Evolutionary conservation across 768 basidiomycete species (phyloP), one percentile per base, ranked within the genome.

Genomic region (Gymnopilus dilepis): DNA sequence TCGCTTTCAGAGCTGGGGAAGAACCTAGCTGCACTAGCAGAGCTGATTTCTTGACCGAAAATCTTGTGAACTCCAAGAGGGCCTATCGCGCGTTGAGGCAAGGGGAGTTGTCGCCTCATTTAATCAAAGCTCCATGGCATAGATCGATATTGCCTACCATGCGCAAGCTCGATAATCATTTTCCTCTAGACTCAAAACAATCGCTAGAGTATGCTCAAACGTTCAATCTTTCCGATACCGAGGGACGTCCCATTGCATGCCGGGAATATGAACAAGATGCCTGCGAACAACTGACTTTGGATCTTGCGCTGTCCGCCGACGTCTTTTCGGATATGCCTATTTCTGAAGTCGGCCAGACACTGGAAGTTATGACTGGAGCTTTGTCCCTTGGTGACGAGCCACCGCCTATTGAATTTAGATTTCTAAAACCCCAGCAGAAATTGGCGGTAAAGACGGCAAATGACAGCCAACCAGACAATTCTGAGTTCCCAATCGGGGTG

Each of bases 351-450:
- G 71, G 72, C 21, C 66, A 74, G 33, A 77, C 75, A 50, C 63
- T 89, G 24, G 85, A 86, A 70, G 80, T 76, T 2, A 84, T 89
- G 82, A 84, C 86, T 5, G 79, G 82, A 64, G 85, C 84, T 2
- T 78, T 89, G 62, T 86, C 86, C 2, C 73, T 91, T 6, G 77
- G 73, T 19, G 80, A 80, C 17, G 85, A 82, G 64, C 84, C 84
- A 7, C 83, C 88, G n/a, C 76, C 81, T 4, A 70, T 91, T 41
- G 73, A 78, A 6, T 91, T 92, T 72, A 82, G 85, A 19, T 90
- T 83, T 70, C 72, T 94, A 21, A 84, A 70, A 12, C 91, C 91
- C 1, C 59, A 79, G 19, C 67, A 63, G 31, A 80, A 59, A 42
- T 71, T 59, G 9, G 60, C 68, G 8, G 71, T 68, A 11, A 58